Conservation (phyloP, 768 basidiomycete species). For the Phaeolepiota aurea region DNA sequence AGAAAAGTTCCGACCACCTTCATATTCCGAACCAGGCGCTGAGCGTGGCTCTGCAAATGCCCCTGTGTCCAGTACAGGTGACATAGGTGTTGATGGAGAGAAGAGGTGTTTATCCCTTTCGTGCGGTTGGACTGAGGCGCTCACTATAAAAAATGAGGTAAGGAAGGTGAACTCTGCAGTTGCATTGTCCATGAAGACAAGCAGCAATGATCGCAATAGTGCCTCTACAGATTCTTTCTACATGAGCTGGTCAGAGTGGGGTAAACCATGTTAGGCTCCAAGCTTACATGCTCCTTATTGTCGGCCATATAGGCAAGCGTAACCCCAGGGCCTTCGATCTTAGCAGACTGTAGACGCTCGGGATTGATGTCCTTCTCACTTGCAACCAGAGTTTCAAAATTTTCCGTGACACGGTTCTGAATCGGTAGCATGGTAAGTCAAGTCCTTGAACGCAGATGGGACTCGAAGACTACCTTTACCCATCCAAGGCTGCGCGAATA, state of each 20-base stretch:
- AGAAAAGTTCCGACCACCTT: slow-evolving; percentile 20
- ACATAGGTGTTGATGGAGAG: slow-evolving; percentile 29
- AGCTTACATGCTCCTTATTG: slow-evolving; percentile 74
- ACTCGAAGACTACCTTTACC: slow-evolving; percentile 49
- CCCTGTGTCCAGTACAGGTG: slow-evolving; percentile 39
- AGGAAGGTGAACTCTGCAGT: slow-evolving; percentile 89
- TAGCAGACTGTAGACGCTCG: slow-evolving; percentile 56
- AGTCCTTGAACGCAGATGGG: too few relatives aligned
- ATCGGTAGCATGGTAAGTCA: too few relatives aligned
- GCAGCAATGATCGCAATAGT: slow-evolving; percentile 72
- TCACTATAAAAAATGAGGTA: slow-evolving; percentile 67
- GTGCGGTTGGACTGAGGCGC: slow-evolving; percentile 19
- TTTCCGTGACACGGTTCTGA: slow-evolving; percentile 65
- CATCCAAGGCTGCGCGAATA: slow-evolving; percentile 77
- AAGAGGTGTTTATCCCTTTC: slow-evolving; percentile 26
- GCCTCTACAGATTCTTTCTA: slow-evolving; percentile 80
- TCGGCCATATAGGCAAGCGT: slow-evolving; percentile 86
- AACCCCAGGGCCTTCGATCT: slow-evolving; percentile 73
- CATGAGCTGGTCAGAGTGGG: slow-evolving; percentile 6
- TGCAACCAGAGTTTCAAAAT: slow-evolving; percentile 52
- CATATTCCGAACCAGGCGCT: slow-evolving; percentile 43
- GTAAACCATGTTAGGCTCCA: too few relatives aligned
- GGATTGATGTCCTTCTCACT: slow-evolving; percentile 35
- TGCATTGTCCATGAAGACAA: slow-evolving; percentile 94
- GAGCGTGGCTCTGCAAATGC: slow-evolving; percentile 34